A percentile compares a stretch with the other conserved stretches of the same genome.
Evolutionary conservation across 1,284 basidiomycete species (phyloP).

Genomic region (Tilletia indica): DNA sequence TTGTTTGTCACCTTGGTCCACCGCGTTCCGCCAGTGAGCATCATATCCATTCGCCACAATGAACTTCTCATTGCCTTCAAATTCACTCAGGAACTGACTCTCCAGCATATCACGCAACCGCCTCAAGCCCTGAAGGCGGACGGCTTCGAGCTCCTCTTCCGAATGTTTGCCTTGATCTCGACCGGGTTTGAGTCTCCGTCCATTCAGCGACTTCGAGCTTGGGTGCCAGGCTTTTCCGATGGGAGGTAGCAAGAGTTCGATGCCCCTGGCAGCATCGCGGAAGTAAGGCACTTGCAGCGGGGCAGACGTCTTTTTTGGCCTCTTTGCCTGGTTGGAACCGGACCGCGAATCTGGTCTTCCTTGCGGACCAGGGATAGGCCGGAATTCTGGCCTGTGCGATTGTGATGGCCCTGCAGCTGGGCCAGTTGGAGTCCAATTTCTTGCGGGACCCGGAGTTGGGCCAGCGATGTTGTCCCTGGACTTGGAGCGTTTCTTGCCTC

Average conservation of each 20-base stretch:
- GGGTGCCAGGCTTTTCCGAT: constrained; percentile 14
- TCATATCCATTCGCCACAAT: background rate
- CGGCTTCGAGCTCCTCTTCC: background rate
- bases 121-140: background rate
- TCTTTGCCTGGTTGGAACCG: too few relatives aligned
- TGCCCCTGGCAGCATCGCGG: background rate
- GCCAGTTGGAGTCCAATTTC: too few relatives aligned
- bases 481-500: too few relatives aligned
- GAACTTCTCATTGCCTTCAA: background rate
- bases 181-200: background rate
- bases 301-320: too few relatives aligned
- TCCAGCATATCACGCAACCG: background rate
- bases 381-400: too few relatives aligned
- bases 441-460: too few relatives aligned
- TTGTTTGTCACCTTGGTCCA: background rate
- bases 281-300: background rate
- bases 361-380: too few relatives aligned
- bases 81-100: background rate
- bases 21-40: background rate
- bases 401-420: too few relatives aligned
- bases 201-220: background rate
- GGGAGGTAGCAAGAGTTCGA: background rate
- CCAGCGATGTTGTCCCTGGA: too few relatives aligned
- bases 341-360: too few relatives aligned
- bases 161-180: background rate